Conservation (phyloP, 345 rosid species). For the Conringia planisiliqua region DNA sequence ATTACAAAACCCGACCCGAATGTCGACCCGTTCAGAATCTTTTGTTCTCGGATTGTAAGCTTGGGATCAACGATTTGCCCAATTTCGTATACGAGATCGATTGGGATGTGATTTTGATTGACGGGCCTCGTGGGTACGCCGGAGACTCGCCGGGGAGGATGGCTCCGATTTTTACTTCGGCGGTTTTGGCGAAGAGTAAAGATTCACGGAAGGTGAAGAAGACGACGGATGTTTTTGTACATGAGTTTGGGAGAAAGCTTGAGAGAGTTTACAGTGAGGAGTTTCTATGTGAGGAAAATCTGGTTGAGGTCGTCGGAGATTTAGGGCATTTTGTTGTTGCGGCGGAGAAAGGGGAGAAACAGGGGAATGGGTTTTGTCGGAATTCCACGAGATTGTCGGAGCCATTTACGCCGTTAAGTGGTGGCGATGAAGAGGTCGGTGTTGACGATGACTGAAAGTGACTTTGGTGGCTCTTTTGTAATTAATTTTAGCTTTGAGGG, state of each 20-base stretch:
- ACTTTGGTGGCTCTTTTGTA: constrained; percentile 21
- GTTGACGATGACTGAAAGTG: constrained; percentile 24
- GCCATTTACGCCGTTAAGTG: constrained; percentile 23
- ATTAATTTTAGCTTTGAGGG: constrained; percentile 20
- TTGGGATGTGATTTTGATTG: constrained; percentile 82
- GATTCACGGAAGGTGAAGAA: constrained; percentile 6
- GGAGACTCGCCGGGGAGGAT: constrained; percentile 70
- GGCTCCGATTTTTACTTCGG: constrained; percentile 82
- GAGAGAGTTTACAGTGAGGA: constrained; percentile 67
- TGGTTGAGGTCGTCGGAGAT: constrained; percentile 47
- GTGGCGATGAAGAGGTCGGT: constrained; percentile 26
- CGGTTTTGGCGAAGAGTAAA: constrained; percentile 72
- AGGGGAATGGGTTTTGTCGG: constrained; percentile 46
- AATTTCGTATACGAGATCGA: constrained; percentile 70
- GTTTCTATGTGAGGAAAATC: constrained; percentile 72
- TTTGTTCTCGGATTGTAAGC: constrained; percentile 74
- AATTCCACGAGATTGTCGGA: constrained; percentile 35
- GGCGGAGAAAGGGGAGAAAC: constrained; percentile 11
- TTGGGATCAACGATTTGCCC: constrained; percentile 79
- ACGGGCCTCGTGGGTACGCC: constrained; percentile 73
- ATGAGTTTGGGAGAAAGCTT: constrained; percentile 62
- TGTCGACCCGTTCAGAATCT: constrained; percentile 92
- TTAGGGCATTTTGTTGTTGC: constrained; percentile 58
- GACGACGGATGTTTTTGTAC: constrained; percentile 77
- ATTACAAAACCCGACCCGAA: constrained; percentile 45